A percentile compares a stretch with the other conserved stretches of the same genome.
phyloP scores from a whole-genome alignment of 371 early-diverging fungal genomes.

The Haplosporangium sp. region DNA sequence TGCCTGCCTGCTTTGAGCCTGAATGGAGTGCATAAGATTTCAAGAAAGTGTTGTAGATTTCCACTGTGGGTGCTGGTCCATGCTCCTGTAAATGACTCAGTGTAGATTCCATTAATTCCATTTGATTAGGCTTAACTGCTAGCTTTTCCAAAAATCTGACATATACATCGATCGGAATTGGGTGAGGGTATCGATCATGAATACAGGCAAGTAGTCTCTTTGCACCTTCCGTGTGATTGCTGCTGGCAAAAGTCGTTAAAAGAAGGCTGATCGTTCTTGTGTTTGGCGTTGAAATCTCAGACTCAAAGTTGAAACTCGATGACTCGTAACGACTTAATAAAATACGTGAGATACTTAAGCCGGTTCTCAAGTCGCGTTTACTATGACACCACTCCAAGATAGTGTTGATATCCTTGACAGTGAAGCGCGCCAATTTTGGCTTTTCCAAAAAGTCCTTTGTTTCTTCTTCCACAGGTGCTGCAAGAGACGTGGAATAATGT shows the following conservation, averaged over 20 bases:
- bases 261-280: slow-evolving; percentile 31
- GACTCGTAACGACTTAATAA: slow-evolving; percentile 21
- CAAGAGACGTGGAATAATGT: neutral
- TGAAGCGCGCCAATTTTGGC: slow-evolving; percentile 9
- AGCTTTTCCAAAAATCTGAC: slow-evolving; percentile 8
- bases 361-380: slow-evolving; percentile 20
- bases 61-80: slow-evolving; percentile 27
- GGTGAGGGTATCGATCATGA: slow-evolving; percentile 16
- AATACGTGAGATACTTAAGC: slow-evolving; percentile 14
- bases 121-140: neutral
- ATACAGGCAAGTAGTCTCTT: slow-evolving; percentile 5
- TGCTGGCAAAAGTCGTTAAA: slow-evolving; percentile 3
- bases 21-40: slow-evolving; percentile 16
- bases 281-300: slow-evolving; percentile 21
- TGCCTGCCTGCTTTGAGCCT: slow-evolving; percentile 7
- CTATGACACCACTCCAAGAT: slow-evolving; percentile 26
- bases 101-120: slow-evolving; percentile 8
- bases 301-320: slow-evolving; percentile 16
- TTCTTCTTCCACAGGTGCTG: neutral
- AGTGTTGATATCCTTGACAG: slow-evolving; percentile 32
- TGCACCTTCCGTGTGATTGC: slow-evolving; percentile 1
- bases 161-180: slow-evolving; percentile 39
- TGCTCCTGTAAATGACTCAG: slow-evolving; percentile 10
- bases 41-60: slow-evolving; percentile 34
- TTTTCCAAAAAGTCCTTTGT: too few species aligned